Percentiles rank a stretch among this genome's conserved stretches.
Evolutionary conservation across 2,329 filamentous ascomycete genomes (phyloP).

Genomic region (Cladobotryum protrusum): DNA sequence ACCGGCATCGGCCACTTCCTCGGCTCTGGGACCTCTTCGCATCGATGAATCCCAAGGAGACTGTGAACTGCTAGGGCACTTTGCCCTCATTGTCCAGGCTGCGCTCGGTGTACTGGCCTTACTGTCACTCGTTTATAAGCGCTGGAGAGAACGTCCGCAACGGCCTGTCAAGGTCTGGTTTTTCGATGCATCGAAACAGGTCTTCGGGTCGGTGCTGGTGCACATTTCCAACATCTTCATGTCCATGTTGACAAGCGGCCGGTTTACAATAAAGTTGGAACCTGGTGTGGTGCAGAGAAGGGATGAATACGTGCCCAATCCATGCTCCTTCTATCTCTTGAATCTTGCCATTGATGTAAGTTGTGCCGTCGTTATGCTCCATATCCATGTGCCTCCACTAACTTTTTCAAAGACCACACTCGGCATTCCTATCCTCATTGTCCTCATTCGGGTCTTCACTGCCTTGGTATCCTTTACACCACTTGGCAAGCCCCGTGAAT

Average conservation of each 20-base stretch:
- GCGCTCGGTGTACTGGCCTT: slow-evolving; percentile 79
- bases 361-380: slow-evolving; percentile 18
- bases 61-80: slow-evolving; percentile 82
- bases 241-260: slow-evolving; percentile 88
- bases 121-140: slow-evolving; percentile 83
- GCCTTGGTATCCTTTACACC: slow-evolving; percentile 65
- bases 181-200: slow-evolving; percentile 96
- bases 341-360: slow-evolving; percentile 94
- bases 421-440: slow-evolving; percentile 89
- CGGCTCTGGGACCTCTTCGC: slow-evolving; percentile 19
- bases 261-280: slow-evolving; percentile 62
- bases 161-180: slow-evolving; percentile 94
- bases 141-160: slow-evolving; percentile 86
- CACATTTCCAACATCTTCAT: slow-evolving; percentile 93
- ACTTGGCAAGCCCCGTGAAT: slow-evolving; percentile 74
- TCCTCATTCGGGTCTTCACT: slow-evolving; percentile 76
- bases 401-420: slow-evolving; percentile 63
- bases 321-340: slow-evolving; percentile 92
- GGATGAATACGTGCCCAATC: slow-evolving; percentile 68
- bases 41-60: slow-evolving; percentile 56
- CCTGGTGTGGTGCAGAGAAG: slow-evolving; percentile 33
- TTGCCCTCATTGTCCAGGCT: slow-evolving; percentile 84
- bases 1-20: slow-evolving; percentile 14
- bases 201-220: slow-evolving; percentile 85
- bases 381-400: not conserved